Base-by-base conservation (phyloP, 1,284 basidiomycete genomes). In the Pseudozyma sp. region DNA sequence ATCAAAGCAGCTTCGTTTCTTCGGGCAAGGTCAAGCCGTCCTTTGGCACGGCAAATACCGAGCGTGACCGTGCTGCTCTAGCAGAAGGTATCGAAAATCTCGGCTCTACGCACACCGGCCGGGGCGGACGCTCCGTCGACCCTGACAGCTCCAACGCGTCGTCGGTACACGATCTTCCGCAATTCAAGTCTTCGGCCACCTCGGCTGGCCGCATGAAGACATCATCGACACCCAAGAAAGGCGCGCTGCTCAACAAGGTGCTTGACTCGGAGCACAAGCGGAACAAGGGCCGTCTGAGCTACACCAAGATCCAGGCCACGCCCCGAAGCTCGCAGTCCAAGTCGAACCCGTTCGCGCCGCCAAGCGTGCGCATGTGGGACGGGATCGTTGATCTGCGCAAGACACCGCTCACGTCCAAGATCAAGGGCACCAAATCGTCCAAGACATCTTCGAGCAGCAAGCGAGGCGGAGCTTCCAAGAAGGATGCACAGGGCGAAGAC, bases 321-420 rank as follows among this genome's bases (percentile, higher is more conserved):
- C 75, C 77, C 7, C 47, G 66, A 42, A 58, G 70, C 56, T 57
- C 61, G n/a, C 48, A 66, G 52, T 57, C 69, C 57, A 64, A 70
- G 40, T 57, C 50, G n/a, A 82, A 82, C 54, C 80, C 80, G 0
- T 82, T 82, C 45, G 64, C 79, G 13, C 75, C 76, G 8, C 65
- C 74, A 5, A 69, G 67, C 40, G 56, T 73, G 53, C 62, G 64
- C 46, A 58, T 89, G 33, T 92, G 91, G 91, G 89, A 88, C 76
- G 92, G 92, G 16, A 86, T 93, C 40, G 89, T 92, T 34, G 91
- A 94, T 83, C 87, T 94, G 37, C 86, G 89, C 49, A 88, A 90
- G 61, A 89, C 90, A 10, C 87, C 88, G 16, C 82, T 88, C 35
- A 71, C 57, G 7, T 57, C 57, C 58, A 64, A 64, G 54, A 61